A percentile compares a stretch with the other conserved stretches of the same genome.
Conservation (phyloP, 192 early-diverging fungal genomes). For the Kappamyces sp. region DNA sequence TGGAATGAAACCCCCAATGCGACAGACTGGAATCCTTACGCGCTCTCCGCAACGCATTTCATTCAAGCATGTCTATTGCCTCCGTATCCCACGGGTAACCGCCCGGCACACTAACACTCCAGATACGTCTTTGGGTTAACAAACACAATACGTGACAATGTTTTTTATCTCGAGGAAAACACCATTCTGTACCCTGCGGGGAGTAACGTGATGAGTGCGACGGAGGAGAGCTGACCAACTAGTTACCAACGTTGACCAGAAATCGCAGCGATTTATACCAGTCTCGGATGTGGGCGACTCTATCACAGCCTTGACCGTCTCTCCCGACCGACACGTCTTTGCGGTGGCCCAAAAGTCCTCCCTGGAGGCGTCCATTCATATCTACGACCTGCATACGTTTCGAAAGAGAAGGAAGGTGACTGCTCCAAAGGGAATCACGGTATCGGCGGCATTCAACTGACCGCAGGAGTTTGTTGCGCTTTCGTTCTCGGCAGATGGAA, state of each 20-base stretch:
- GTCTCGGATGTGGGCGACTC: constrained; percentile 26
- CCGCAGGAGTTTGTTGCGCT: constrained; percentile 42
- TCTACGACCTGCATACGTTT: constrained; percentile 39
- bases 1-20: no score
- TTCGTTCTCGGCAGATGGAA: constrained; percentile 44
- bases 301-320: constrained; percentile 36
- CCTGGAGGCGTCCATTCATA: constrained; percentile 26
- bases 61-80: constrained; percentile 30
- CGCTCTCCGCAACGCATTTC: no score
- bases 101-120: not conserved
- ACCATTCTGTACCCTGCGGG: constrained; percentile 47
- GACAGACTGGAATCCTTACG: no score
- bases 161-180: constrained; percentile 47
- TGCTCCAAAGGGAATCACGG: constrained; percentile 12
- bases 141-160: constrained; percentile 28
- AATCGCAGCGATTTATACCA: constrained; percentile 40
- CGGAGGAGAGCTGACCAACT: not conserved
- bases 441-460: constrained; percentile 5
- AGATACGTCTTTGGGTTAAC: constrained; percentile 46
- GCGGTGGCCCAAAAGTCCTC: constrained; percentile 39
- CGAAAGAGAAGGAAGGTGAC: constrained; percentile 33
- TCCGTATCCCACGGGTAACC: constrained; percentile 28
- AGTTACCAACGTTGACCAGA: constrained; percentile 43
- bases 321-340: constrained; percentile 41
- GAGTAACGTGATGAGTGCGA: constrained; percentile 40